Conservation (phyloP, 106 monocot species). For the Dioscorea alata region DNA sequence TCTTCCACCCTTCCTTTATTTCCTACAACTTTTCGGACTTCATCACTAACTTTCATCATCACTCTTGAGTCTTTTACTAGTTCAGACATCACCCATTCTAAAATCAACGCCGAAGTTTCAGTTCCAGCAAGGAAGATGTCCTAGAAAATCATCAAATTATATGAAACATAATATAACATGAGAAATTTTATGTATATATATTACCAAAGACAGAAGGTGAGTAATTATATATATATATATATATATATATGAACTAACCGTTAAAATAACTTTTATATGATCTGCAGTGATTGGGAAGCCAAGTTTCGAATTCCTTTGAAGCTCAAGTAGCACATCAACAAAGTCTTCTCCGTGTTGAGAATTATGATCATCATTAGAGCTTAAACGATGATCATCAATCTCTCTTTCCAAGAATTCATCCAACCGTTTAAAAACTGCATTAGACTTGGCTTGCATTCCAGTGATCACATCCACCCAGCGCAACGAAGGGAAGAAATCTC, state of each 20-base stretch:
- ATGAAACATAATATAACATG: too few species aligned
- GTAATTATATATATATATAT: too few species aligned
- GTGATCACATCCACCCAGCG: slow-evolving; percentile 11
- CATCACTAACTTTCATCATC: too few species aligned
- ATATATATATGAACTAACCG: too few species aligned
- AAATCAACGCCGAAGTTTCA: slow-evolving; percentile 17
- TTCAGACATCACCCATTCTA: slow-evolving; percentile 25
- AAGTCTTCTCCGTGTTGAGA: too few species aligned
- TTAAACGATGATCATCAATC: slow-evolving; percentile 9
- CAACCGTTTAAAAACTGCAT: slow-evolving; percentile 3
- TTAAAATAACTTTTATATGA: slow-evolving; percentile 20
- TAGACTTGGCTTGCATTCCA: slow-evolving; percentile 3
- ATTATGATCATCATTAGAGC: not conserved
- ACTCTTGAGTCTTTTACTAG: too few species aligned
- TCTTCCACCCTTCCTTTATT: slow-evolving; percentile 13
- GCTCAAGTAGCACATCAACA: not conserved
- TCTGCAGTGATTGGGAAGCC: slow-evolving; percentile 8
- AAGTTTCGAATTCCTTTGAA: slow-evolving; percentile 7
- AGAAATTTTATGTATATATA: too few species aligned
- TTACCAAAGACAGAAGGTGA: not conserved
- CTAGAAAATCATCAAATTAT: too few species aligned
- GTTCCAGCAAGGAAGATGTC: slow-evolving; percentile 25
- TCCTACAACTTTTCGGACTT: slow-evolving; percentile 6
- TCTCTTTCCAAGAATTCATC: slow-evolving; percentile 16
- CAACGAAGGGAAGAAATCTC: slow-evolving; percentile 23